Base-by-base conservation (phyloP, 306 rosid species). In the Benincasa hispida region DNA sequence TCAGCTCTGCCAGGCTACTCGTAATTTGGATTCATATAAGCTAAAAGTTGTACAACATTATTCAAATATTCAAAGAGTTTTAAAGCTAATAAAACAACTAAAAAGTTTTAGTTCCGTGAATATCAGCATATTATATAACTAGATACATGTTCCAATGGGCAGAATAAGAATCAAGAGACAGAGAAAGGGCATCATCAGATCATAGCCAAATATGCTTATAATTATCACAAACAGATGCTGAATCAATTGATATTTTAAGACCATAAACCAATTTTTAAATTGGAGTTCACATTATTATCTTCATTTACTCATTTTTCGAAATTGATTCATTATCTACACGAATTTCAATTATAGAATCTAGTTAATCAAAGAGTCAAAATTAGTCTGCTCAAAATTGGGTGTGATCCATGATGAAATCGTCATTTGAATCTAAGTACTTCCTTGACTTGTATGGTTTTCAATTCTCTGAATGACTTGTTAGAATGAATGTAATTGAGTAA, bases 1-100 rank as follows among this genome's bases (percentile, higher is more conserved):
- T 93, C 97, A 7, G 88, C 84, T 57, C 94, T 87, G 57, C 84
- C 81, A 32, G 98, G 98, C 98, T 93, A 82, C 51, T 76, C 47
- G 68, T 77, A 42, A 63, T 41, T 75, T 75, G 45, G 55, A 68
- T 68, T 68, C 74, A 21, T 39, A 11, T 48, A 48, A 48, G 77
- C 61, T 48, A 51, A 28, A 21, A 34, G 56, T 42, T 47, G 57
- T 47, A 65, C 72, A 37, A 35, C n/a, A 35, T 65, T 10, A 42
- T 68, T 63, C 48, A 63, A 63, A 27, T 61, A 6, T 61, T 39
- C 72, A 65, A 67, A 67, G 18, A 37, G 15, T 39, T 15, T 21
- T 41, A 66, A n/a, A 39, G 28, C 51, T 37, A 66, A 65, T 65
- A 28, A 11, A 51, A 37, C 30, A 39, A 67, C 74, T 21, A n/a